Percentiles rank a stretch among this genome's conserved stretches.
Evolutionary conservation across 306 rosid genomes (phyloP).

Genomic region (Geum urbanum): DNA sequence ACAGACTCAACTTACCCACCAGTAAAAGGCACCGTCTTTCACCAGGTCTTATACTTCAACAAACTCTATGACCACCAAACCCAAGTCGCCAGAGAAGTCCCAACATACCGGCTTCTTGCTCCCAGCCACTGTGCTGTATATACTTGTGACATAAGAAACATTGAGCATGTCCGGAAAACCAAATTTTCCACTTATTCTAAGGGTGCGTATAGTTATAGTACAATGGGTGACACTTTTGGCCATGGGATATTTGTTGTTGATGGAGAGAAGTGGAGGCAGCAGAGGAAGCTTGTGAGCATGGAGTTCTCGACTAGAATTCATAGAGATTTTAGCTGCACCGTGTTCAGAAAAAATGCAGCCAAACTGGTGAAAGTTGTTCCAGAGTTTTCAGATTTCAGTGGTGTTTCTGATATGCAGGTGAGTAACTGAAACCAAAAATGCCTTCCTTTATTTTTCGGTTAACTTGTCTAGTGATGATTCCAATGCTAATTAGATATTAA

Average conservation of each 20-base stretch:
- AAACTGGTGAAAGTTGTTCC: constrained; percentile 41
- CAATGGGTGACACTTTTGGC: constrained; percentile 41
- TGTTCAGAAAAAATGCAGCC: constrained; percentile 45
- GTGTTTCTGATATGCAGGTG: constrained; percentile 58
- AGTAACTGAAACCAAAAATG: constrained; percentile 2
- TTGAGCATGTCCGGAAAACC: constrained; percentile 48
- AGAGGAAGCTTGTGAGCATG: constrained; percentile 59
- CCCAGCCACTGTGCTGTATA: constrained; percentile 31
- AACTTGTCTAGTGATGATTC: no score
- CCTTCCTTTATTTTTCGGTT: no score
- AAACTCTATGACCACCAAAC: constrained; percentile 42
- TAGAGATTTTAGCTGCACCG: constrained; percentile 54
- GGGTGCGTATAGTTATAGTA: constrained; percentile 33
- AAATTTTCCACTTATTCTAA: constrained; percentile 45
- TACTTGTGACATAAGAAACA: constrained; percentile 42
- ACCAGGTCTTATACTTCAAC: constrained; percentile 37
- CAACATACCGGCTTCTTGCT: constrained; percentile 46
- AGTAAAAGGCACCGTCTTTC: constrained; percentile 47
- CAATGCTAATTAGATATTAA: no score
- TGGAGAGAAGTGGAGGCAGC: constrained; percentile 64
- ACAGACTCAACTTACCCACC: constrained; percentile 51
- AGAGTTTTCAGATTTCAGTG: constrained; percentile 22
- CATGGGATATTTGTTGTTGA: constrained; percentile 63
- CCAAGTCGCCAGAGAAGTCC: constrained; percentile 29
- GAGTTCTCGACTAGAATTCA: constrained; percentile 68